Percentiles rank a stretch among this genome's conserved stretches.
Evolutionary conservation across 257 asterid genomes (phyloP).

Genomic region (Capsicum rhomboideum): DNA sequence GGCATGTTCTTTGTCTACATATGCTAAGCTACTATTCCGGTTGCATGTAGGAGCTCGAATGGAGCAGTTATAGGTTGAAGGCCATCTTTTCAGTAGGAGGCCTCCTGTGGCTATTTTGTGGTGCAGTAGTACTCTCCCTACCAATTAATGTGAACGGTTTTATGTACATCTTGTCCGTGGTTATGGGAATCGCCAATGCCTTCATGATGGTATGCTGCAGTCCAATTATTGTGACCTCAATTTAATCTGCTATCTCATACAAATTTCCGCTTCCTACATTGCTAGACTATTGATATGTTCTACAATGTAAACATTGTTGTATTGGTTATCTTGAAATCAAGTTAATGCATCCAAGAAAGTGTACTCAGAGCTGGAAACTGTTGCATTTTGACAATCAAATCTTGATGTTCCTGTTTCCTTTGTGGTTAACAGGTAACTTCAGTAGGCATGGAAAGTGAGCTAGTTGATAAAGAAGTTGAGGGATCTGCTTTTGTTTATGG

Average conservation of each 20-base stretch:
- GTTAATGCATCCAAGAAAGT: neutral
- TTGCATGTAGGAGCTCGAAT: constrained; percentile 10
- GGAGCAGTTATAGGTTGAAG: constrained; percentile 56
- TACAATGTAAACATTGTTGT: too few relatives aligned
- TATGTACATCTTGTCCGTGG: constrained; percentile 48
- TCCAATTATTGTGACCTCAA: neutral
- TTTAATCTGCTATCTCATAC: neutral
- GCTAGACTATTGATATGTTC: too few relatives aligned
- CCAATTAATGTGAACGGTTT: constrained; percentile 47
- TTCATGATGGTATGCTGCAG: constrained; percentile 27
- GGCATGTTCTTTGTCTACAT: neutral
- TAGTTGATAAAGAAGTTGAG: constrained; percentile 65
- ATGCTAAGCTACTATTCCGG: neutral
- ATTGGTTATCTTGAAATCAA: too few relatives aligned
- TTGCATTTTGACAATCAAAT: neutral
- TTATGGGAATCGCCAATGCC: constrained; percentile 80
- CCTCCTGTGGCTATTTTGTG: constrained; percentile 69
- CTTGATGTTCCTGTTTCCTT: neutral
- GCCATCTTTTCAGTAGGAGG: constrained; percentile 57
- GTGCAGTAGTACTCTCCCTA: constrained; percentile 48
- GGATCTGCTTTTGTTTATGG: constrained; percentile 90
- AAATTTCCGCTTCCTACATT: too few relatives aligned
- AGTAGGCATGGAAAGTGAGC: constrained; percentile 81
- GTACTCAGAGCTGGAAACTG: neutral
- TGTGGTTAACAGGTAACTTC: constrained; percentile 50